Percentiles rank a stretch among this genome's conserved stretches.
Evolutionary conservation across 2,329 filamentous ascomycete species (phyloP).

Genomic region (Aspergillus amoenus): DNA sequence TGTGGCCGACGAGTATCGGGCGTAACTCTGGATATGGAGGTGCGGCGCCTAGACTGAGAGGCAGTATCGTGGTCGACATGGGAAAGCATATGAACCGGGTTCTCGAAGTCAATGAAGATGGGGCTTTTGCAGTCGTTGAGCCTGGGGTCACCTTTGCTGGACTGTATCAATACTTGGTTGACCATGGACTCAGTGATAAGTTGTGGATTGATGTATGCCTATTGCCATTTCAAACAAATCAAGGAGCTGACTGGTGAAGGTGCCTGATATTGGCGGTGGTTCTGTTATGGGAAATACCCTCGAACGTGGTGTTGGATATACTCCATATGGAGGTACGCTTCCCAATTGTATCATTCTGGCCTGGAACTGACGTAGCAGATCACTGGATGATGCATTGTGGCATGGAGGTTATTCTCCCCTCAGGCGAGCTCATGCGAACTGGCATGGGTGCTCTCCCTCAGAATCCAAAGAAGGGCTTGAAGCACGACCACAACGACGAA

Average conservation of each 20-base stretch:
- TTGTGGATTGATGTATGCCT: not conserved
- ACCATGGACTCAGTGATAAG: not conserved
- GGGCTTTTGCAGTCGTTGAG: slow-evolving; percentile 54
- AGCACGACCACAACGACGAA: not conserved
- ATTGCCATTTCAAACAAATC: not conserved
- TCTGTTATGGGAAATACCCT: slow-evolving; percentile 46
- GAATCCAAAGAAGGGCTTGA: not conserved
- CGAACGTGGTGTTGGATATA: slow-evolving; percentile 50
- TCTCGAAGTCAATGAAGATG: slow-evolving; percentile 51
- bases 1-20: not conserved
- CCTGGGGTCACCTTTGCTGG: slow-evolving; percentile 56
- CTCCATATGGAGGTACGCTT: slow-evolving; percentile 32
- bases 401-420: slow-evolving; percentile 48
- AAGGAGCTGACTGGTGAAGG: not conserved
- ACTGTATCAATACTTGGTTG: slow-evolving; percentile 42
- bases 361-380: not conserved
- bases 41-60: slow-evolving; percentile 46
- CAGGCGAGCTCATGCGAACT: slow-evolving; percentile 46
- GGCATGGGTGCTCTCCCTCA: slow-evolving; percentile 44
- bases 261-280: slow-evolving; percentile 39
- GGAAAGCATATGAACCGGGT: slow-evolving; percentile 50
- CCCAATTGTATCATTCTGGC: not conserved
- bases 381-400: slow-evolving; percentile 27
- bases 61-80: slow-evolving; percentile 48
- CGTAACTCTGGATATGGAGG: slow-evolving; percentile 54